Evolutionary conservation across 1,139 yeast species (phyloP), one percentile per base, ranked within the genome.

Genomic region (Groenewaldozyma sp.): DNA sequence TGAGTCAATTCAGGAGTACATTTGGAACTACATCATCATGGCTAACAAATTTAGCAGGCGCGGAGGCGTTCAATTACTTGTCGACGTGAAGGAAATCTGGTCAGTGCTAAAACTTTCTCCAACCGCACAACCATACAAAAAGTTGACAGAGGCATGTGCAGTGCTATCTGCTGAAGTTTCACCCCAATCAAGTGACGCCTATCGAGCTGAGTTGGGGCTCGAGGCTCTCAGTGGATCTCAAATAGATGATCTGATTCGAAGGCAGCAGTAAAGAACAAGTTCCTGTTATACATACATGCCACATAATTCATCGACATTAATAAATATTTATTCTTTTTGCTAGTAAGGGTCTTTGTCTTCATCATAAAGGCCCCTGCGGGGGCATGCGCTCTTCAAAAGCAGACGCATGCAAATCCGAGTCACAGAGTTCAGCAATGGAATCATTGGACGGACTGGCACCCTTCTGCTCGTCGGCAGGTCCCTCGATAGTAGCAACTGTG

Each of bases 21-120:
- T 78, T 45, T 65, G 70, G 52, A 81, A 77, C 47, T 73, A 74
- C 41, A 68, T 82, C 36, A 64, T 82, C 36, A 76, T 79, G 45
- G 73, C 78, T 38, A 81, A 81, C 54, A 71, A 67, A 46, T 86
- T 86, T 59, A 71, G 70, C 34, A 47, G 52, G 11, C 37, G 47
- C 1, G 94, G 94, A 0, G 70, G 77, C 1, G 49, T 51, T 5
- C 88, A 81, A 52, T 63, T 86, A 18, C 54, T 62, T 4, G 48
- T 56, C 3, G 94, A 84, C 55, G 63, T 79, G 28, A 56, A 60
- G 1, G 67, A 67, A 28, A 45, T 81, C n/a, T 65, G 69, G 48
- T 52, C 58, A 2, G 31, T 40, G 5, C 41, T 51, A 9, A 14
- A 7, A 22, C 26, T 22, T 19, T 39, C 40, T 36, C 17, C 33